Evolutionary conservation across 257 asterid species (phyloP).

Genomic region (Solanum chaucha): DNA sequence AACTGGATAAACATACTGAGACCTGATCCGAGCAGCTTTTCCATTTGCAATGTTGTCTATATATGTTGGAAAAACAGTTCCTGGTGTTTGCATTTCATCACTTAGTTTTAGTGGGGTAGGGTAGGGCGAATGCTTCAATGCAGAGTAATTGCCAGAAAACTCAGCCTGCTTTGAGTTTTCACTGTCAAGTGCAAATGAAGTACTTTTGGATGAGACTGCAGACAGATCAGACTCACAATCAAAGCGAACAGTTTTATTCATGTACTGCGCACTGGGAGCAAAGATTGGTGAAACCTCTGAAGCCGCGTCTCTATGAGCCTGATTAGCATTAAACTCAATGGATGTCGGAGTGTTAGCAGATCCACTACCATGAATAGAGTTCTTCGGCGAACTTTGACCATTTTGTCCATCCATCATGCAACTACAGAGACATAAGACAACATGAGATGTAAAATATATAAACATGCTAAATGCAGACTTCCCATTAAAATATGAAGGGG

Average conservation of each 20-base stretch:
- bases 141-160: slow-evolving; percentile 13
- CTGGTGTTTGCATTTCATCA: slow-evolving; percentile 92
- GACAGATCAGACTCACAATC: slow-evolving; percentile 25
- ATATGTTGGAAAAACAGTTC: slow-evolving; percentile 68
- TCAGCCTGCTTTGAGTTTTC: slow-evolving; percentile 23
- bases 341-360: background rate
- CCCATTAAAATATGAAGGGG: background rate
- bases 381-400: slow-evolving; percentile 16
- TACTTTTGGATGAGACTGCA: slow-evolving; percentile 25
- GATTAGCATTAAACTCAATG: background rate
- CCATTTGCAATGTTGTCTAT: slow-evolving; percentile 31
- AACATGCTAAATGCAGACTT: background rate
- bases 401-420: slow-evolving; percentile 43
- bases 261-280: slow-evolving; percentile 24
- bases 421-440: slow-evolving; percentile 14
- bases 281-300: slow-evolving; percentile 25
- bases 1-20: slow-evolving; percentile 57
- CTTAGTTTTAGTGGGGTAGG: slow-evolving; percentile 69
- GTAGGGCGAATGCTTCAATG: slow-evolving; percentile 43
- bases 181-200: slow-evolving; percentile 36
- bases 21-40: slow-evolving; percentile 40
- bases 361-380: slow-evolving; percentile 16
- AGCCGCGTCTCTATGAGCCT: slow-evolving; percentile 5
- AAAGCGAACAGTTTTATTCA: slow-evolving; percentile 36
- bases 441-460: background rate